Percentiles rank a stretch among this genome's conserved stretches.
Conservation (phyloP, 1,284 basidiomycete species). For the Schizophyllum commune region DNA sequence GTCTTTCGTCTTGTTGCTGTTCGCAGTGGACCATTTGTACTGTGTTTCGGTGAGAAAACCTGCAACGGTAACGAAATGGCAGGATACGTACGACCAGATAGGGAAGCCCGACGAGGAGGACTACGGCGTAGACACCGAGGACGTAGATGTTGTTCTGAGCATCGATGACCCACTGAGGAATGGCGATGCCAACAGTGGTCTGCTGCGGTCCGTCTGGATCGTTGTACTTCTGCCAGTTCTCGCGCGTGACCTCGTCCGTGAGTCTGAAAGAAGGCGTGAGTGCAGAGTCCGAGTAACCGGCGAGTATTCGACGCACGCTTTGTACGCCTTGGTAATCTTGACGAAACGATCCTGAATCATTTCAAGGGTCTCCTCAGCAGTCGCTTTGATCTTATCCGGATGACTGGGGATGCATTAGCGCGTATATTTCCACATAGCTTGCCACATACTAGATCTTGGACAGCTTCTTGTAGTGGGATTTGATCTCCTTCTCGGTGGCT, state of each 20-base stretch:
- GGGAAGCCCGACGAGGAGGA: constrained; percentile 86
- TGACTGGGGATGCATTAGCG: constrained; percentile 48
- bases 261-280: constrained; percentile 40
- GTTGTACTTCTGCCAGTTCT: constrained; percentile 88
- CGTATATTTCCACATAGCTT: background rate
- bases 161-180: constrained; percentile 93
- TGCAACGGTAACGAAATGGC: constrained; percentile 1
- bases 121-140: constrained; percentile 78
- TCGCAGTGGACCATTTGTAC: constrained; percentile 90
- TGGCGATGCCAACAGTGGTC: constrained; percentile 91
- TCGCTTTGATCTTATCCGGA: constrained; percentile 91
- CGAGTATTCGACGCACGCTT: constrained; percentile 51
- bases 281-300: background rate
- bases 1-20: constrained; percentile 87
- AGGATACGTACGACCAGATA: constrained; percentile 61
- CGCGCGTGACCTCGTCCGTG: constrained; percentile 89
- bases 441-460: constrained; percentile 73
- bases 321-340: constrained; percentile 96
- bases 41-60: constrained; percentile 45
- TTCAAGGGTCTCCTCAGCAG: constrained; percentile 82
- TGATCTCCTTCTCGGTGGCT: constrained; percentile 84
- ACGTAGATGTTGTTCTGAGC: constrained; percentile 90
- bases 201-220: constrained; percentile 97
- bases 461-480: constrained; percentile 94
- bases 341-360: constrained; percentile 88